Base-by-base conservation (phyloP, 495 filamentous ascomycete species). In the Hyaloscypha variabilis region DNA sequence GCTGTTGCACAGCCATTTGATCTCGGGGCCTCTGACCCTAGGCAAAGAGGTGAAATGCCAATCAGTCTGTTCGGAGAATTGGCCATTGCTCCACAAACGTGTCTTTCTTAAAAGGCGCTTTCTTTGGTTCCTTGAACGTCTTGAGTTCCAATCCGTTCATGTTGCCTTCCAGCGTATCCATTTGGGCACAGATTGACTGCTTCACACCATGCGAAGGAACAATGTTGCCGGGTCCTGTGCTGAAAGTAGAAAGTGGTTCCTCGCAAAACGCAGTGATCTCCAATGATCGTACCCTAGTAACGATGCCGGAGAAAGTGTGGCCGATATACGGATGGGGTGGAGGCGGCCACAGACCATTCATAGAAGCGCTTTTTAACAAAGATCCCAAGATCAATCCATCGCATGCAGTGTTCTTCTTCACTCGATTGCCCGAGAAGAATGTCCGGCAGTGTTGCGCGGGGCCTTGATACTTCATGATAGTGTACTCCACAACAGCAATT, bases 301-400 rank as follows among this genome's bases (percentile, higher is more conserved):
- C 23, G 23, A 59, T 24, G 31, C n/a, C 28, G 11, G 14, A 23
- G 11, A 30, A 46, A 34, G 30, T 39, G 1, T 30, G 8, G 6
- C 31, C 29, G 14, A 26, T 39, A 29, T 62, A 62, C 3, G 42
- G 60, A 26, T 28, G 42, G 19, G 60, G 8, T n/a, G 60, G 60
- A 13, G 46, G 28, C 26, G 60, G 60, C 42, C 46, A 62, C 11
- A 62, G 19, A 6, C 46, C 42, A 23, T 31, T 53, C 5, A 11
- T 19, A 14, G 23, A 11, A 24, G 60, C 23, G 34, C 28, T 53
- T 24, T 34, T 62, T 14, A 62, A n/a, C 19, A 62, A 24, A 23
- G 49, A 29, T 1, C 60, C 60, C 23, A 62, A 26, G n/a, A 62
- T 36, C 2, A 52, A 17, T 26, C 23, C 60, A 34, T 62, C 60